Evolutionary conservation across 441 rosid species (phyloP), one percentile per base, ranked within the genome.

Genomic region (Bocquillonia castaneifolia): DNA sequence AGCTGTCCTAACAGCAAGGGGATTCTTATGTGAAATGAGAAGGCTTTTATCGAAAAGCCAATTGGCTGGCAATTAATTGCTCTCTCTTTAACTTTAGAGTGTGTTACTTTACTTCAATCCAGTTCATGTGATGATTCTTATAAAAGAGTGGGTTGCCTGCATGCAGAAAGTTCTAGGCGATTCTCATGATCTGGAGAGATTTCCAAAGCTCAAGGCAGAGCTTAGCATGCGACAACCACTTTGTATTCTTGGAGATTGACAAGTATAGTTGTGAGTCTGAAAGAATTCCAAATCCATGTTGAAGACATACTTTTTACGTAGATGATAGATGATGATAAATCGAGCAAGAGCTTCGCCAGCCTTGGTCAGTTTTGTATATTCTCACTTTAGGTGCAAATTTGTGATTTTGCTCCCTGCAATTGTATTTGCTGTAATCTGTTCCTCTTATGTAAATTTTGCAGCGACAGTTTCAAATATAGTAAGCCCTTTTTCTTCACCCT

Each of bases 161-260:
- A 13, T 78, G 91, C 96, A 88, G 97, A 87, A 85, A 77, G 74
- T 89, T 73, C 65, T 90, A 36, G 82, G 91, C 26, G 76, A 76
- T 37, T 91, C 92, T 52, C 92, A 83, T 56, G 92, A 87, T 74
- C 72, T 91, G 78, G 82, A 82, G 66, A 69, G 34, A 67, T 91
- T 82, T 77, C 99, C 93, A 22, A 88, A 83, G 54, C 83, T 93
- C 36, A 91, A 87, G 83, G 88, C 83, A 15, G 96, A 93, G 89
- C 96, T 91, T 65, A 88, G 99, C 87, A 86, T 93, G 97, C 80
- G 96, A 64, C 97, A 91, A 52, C 99, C 96, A 3, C 91, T 89
- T 26, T 88, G 91, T 78, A 80, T 91, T 70, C 84, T 93, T 0
- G 97, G 97, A 25, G 96, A 93, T 66, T 89, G 83, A 86, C 28